Base-by-base conservation (phyloP, 2,329 filamentous ascomycete genomes). In the Aspergillus brunneoviolaceus region DNA sequence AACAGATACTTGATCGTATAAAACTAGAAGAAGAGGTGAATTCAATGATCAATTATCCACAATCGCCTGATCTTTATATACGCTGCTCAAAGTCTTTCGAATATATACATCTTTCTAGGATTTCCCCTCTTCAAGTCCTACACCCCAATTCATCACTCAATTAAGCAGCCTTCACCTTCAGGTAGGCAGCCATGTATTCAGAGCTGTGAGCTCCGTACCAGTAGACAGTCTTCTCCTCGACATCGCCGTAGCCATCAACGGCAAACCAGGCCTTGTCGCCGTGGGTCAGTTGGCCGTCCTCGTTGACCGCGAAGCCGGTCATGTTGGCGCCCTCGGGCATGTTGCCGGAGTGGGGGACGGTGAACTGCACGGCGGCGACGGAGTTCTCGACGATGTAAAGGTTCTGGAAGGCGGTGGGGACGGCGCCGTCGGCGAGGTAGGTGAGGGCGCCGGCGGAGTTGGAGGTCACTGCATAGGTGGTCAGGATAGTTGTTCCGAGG, bases 361-460 rank as follows among this genome's bases (percentile, higher is more conserved):
- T 73, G 55, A 73, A 35, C 11, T 58, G 61, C 11, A 70, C 56
- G 45, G 68, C 65, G 16, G 52, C 16, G 45, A 69, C 67, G 10
- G 50, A 35, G 51, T 71, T 49, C 48, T 70, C 65, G 19, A 72
- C 52, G 23, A 72, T 58, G 59, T 67, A 72, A 11, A 72, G 63
- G 66, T 57, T 70, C 61, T 72, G 70, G 63, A 66, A 72, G 52
- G 62, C 70, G 5, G 69, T 72, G 10, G 69, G 69, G 31, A 63
- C 61, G 16, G 54, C 55, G 50, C 60, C 10, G 60, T 68, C 54
- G 29, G 67, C 62, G 39, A 68, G 70, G 67, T 65, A 72, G 29
- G 64, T 62, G 48, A 72, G 61, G n/a, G 58, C 59, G 35, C 65
- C 67, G 57, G 63, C 67, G 27, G 61, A 42, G 56, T 49, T 57